phyloP scores from a whole-genome alignment of 805 yeast genomes.

The Cyberlindnera xishuangbannaensis region DNA sequence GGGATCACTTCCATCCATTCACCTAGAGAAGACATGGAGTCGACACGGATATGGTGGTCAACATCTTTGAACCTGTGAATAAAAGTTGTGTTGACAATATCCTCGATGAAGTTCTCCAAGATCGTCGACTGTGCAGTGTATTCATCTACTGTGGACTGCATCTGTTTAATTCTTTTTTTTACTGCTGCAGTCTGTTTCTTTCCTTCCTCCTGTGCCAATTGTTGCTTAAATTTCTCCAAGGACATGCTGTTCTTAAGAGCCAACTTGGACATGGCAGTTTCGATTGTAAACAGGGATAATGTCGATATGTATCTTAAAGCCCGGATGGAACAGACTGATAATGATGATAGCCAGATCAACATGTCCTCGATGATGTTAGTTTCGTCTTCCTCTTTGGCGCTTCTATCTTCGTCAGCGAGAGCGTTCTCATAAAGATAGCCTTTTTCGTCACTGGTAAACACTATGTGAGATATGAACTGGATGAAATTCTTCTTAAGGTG shows the following conservation, averaged over 20 bases:
- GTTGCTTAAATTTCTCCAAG: conserved; percentile 33
- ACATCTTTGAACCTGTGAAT: conserved; percentile 76
- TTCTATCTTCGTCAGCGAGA: conserved; percentile 26
- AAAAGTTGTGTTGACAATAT: conserved; percentile 61
- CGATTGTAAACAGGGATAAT: conserved; percentile 49
- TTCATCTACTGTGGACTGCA: conserved; percentile 37
- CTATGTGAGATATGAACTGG: conserved; percentile 49
- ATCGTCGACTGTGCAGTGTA: conserved; percentile 46
- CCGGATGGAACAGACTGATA: conserved; percentile 64
- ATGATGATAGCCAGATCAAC: conserved; percentile 68
- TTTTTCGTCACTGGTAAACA: conserved; percentile 51
- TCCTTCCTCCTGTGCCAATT: conserved; percentile 28
- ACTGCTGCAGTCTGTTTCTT: conserved; percentile 31
- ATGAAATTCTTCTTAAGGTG: conserved; percentile 49
- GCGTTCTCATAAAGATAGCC: conserved; percentile 46
- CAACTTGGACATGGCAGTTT: conserved; percentile 52
- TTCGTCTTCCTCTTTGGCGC: conserved; percentile 30
- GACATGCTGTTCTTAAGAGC: conserved; percentile 32
- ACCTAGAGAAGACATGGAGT: conserved; percentile 59
- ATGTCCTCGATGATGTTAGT: conserved; percentile 45
- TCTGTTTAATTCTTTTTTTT: conserved; percentile 39
- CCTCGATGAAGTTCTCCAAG: conserved; percentile 52
- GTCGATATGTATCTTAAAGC: conserved; percentile 69
- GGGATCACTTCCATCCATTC: conserved; percentile 69
- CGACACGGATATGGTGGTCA: conserved; percentile 64